Evolutionary conservation across 768 basidiomycete species (phyloP).

Genomic region (Pisolithus microcarpus): DNA sequence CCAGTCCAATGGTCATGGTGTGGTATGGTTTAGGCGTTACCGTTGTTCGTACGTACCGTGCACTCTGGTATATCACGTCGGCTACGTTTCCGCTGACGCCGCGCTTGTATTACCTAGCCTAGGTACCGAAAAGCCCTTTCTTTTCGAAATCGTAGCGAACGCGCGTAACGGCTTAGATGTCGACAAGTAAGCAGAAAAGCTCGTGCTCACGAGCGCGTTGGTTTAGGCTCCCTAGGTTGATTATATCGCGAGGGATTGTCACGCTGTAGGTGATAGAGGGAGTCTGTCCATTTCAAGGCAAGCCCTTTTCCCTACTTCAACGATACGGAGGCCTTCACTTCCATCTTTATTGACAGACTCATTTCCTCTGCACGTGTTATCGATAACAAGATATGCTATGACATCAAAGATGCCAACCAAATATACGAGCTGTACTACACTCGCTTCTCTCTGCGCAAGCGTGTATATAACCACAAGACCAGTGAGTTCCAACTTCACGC

Average conservation of each 20-base stretch:
- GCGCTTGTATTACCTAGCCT: conserved; percentile 5
- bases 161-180: conserved; percentile 78
- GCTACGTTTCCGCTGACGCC: background rate
- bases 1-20: no score
- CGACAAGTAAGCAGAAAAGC: conserved; percentile 53
- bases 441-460: conserved; percentile 76
- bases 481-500: conserved; percentile 34
- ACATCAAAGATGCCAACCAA: conserved; percentile 74
- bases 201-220: background rate
- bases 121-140: conserved; percentile 53
- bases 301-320: background rate
- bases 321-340: background rate
- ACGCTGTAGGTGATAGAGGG: conserved; percentile 60
- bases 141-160: conserved; percentile 85
- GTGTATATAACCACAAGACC: conserved; percentile 77
- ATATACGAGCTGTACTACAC: conserved; percentile 69
- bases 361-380: conserved; percentile 71
- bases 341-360: conserved; percentile 36
- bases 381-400: conserved; percentile 68
- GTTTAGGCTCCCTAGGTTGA: conserved; percentile 49
- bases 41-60: conserved; percentile 43
- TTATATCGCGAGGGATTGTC: conserved; percentile 71
- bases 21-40: no score
- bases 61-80: background rate
- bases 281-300: conserved; percentile 44